phyloP scores from a whole-genome alignment of 345 rosid species.

The Acer negundo region DNA sequence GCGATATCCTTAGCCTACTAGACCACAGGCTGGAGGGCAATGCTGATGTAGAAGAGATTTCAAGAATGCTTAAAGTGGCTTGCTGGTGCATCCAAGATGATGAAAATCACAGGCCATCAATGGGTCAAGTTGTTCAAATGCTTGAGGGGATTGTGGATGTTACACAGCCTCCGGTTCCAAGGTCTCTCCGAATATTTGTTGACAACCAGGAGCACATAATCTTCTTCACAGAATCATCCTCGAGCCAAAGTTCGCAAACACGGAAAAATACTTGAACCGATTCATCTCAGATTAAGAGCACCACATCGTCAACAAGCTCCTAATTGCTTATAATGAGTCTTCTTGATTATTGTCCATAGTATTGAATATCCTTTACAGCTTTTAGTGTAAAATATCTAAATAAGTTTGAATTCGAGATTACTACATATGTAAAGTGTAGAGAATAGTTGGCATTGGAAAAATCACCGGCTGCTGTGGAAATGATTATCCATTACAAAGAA shows the following conservation, averaged over 20 bases:
- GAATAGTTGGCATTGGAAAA: too few species aligned
- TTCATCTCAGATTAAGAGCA: slow-evolving; percentile 34
- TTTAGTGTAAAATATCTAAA: too few species aligned
- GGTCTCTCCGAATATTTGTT: background rate
- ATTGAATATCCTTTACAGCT: too few species aligned
- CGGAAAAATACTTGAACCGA: slow-evolving; percentile 30
- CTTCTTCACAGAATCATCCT: slow-evolving; percentile 52
- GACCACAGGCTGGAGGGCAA: slow-evolving; percentile 33
- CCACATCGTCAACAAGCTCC: slow-evolving; percentile 23
- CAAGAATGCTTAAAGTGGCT: slow-evolving; percentile 20
- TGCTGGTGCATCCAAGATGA: slow-evolving; percentile 18
- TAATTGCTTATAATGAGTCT: background rate
- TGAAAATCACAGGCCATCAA: slow-evolving; percentile 15
- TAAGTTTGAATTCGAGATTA: too few species aligned
- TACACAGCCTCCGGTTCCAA: slow-evolving; percentile 5
- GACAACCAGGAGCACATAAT: background rate
- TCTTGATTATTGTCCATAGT: too few species aligned
- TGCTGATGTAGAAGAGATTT: slow-evolving; percentile 39
- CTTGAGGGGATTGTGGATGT: slow-evolving; percentile 15
- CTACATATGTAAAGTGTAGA: too few species aligned
- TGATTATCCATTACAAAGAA: too few species aligned
- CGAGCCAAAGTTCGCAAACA: slow-evolving; percentile 37
- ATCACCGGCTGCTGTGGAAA: too few species aligned
- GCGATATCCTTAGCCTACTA: slow-evolving; percentile 30
- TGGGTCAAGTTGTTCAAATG: slow-evolving; percentile 3